Evolutionary conservation across 331 rosid species (phyloP), one percentile per base, ranked within the genome.

Genomic region (Rhamnella rubrinervis): DNA sequence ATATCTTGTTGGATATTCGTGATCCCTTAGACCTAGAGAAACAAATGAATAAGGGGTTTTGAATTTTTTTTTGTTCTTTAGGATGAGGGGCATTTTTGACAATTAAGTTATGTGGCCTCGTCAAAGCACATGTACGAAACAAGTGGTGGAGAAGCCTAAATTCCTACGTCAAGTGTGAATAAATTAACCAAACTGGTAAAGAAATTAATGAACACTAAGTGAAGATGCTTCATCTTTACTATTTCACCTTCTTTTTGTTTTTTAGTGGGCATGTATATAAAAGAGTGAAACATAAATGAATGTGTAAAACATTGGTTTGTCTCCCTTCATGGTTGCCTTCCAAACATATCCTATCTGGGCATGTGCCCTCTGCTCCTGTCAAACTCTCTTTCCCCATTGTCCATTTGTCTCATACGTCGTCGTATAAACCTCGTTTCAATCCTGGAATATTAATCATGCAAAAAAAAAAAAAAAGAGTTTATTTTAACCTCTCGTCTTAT

Each of bases 281-380:
- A 7, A 35, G 46, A 47, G 68, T 20, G 59, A 44, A 70, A 61
- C 80, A 56, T 66, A 44, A 65, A 69, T 63, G 64, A 70, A 56
- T 44, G 26, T 63, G 53, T 50, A 46, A 18, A 14, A 51, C 6
- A 51, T 13, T 51, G 55, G 18, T 6, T 40, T 47, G 76, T 59
- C 76, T 64, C 76, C 23, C 56, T 63, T 68, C 21, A 51, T 52
- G 76, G 55, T 51, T 70, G 71, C 67, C 20, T 31, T 53, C 21
- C 55, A 23, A 37, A 44, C 26, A 59, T 20, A 35, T 37, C 72
- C 59, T 28, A 65, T 39, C 79, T 51, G 76, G 40, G 61, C 20
- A 60, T 74, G 79, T 26, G 35, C 55, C 83, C 69, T 79, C 76
- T 8, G 51, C 8, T 28, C 28, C 59, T 52, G 46, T 69, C 79